Base-by-base conservation (phyloP, 2,329 filamentous ascomycete species). In the Emydomyces testavorans region DNA sequence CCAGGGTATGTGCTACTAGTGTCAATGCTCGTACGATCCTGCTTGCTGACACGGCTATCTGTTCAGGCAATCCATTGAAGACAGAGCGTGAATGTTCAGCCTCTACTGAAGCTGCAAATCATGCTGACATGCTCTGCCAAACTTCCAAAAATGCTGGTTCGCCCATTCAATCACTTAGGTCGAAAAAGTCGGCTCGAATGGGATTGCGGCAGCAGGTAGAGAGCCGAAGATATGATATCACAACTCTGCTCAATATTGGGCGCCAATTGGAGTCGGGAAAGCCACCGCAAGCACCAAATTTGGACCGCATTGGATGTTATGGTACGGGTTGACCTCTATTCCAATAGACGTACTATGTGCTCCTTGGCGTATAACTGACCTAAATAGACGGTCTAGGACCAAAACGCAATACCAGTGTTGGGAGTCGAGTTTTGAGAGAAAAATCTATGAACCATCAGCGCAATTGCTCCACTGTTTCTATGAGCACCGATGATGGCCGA, bases 141-240 rank as follows among this genome's bases (percentile, higher is more conserved):
- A 31, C 34, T 18, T 36, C 37, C 13, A 47, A 40, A 35, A 13
- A n/a, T 4, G 7, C 10, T 16, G 13, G 26, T 6, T 29, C 43
- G 7, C 43, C 43, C 8, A 21, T 26, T 5, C 45, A 31, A 26
- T 35, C 45, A 6, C 20, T 28, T 35, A n/a, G 6, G 3, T 32
- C 20, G 15, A 47, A 35, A 13, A 31, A n/a, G 16, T 10, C 20
- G 1, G 10, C 1, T 4, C 6, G 26, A 39, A 13, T 6, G n/a
- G 16, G 18, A 5, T 11, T 18, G 8, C 10, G 13, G 13, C 10
- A 21, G 15, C 35, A 11, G 16, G 13, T 3, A 26, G 13, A 13
- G 8, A 42, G 43, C 28, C 42, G 51, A 58, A 62, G 59, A 65
- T 69, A 69, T 54, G 61, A 61, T 35, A 59, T 67, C 46, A 58